Conservation (phyloP, 2,329 filamentous ascomycete genomes). For the Zasmidium angulare region DNA sequence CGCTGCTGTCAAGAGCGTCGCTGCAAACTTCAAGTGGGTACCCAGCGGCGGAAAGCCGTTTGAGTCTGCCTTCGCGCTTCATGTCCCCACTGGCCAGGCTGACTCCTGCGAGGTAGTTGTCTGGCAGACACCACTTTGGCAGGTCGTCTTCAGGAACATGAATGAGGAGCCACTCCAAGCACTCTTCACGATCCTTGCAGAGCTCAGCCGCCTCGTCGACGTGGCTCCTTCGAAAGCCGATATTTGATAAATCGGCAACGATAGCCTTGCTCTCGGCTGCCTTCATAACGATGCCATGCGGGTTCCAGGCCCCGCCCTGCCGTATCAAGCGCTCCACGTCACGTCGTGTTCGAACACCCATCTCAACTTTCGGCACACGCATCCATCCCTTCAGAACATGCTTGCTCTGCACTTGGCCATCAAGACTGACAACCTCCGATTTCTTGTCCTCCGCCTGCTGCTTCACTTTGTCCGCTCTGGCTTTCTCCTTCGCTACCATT, state of each 20-base stretch:
- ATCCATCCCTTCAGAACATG: constrained; percentile 67
- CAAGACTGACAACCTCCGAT: constrained; percentile 53
- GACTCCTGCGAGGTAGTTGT: constrained; percentile 87
- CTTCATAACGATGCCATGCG: constrained; percentile 68
- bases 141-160: constrained; percentile 96
- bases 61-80: constrained; percentile 76
- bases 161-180: constrained; percentile 92
- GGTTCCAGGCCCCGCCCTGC: constrained; percentile 82
- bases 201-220: constrained; percentile 82
- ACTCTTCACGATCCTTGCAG: constrained; percentile 89
- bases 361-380: constrained; percentile 84
- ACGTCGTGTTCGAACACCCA: constrained; percentile 77
- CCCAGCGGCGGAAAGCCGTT: constrained; percentile 76
- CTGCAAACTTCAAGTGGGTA: constrained; percentile 84
- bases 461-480: constrained; percentile 68
- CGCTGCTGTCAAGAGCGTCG: constrained; percentile 68
- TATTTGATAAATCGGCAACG: constrained; percentile 69
- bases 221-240: constrained; percentile 87
- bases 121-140: constrained; percentile 87
- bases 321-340: constrained; percentile 79
- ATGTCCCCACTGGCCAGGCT: constrained; percentile 81
- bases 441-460: constrained; percentile 53
- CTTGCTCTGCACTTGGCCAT: constrained; percentile 39
- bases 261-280: constrained; percentile 58
- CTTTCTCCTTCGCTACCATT: constrained; percentile 74